Base-by-base conservation (phyloP, 441 rosid genomes). In the Rhodomyrtus psidioides region DNA sequence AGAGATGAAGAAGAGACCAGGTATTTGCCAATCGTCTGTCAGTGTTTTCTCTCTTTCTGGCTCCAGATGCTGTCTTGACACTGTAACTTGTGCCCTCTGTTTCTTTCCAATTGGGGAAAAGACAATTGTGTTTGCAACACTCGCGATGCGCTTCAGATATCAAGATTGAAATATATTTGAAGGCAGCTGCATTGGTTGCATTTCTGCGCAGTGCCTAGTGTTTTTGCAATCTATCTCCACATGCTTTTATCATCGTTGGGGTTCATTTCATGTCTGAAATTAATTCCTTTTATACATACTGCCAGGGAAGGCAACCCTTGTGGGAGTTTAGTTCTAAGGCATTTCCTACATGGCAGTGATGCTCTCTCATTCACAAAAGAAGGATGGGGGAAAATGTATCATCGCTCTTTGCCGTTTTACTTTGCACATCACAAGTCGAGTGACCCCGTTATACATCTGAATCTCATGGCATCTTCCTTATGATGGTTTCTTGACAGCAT, bases 1-100 rank as follows among this genome's bases (percentile, higher is more conserved):
- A 90, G 86, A 49, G 84, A 85, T 85, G 94, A 89, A 34, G 89
- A 90, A 53, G 91, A 89, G 88, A 88, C 88, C 86, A 91, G 96
- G 97, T 94, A 53, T 56, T 28, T 62, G 82, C 21, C 49, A 9
- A 57, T 51, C 53, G 53, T 12, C 53, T 3, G 12, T 51, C 53
- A 12, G 5, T 7, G 62, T 12, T 30, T n/a, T 30, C 55, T 56
- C 26, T 30, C 23, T 54, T 44, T 23, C 28, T 24, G n/a, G 30
- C 39, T 16, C 79, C 30, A 6, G 27, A 57, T 57, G 27, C 60
- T 21, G 23, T 9, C 79, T 65, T 34, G 79, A 34, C 7, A 34
- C 19, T 19, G 76, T 19, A 34, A 34, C 14, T 4, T 2, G 46
- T 34, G 76, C n/a, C 76, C 6, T 26, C 34, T 19, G 49, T 65